Conservation (phyloP, 768 basidiomycete genomes). For the Lyophyllum shimeji region DNA sequence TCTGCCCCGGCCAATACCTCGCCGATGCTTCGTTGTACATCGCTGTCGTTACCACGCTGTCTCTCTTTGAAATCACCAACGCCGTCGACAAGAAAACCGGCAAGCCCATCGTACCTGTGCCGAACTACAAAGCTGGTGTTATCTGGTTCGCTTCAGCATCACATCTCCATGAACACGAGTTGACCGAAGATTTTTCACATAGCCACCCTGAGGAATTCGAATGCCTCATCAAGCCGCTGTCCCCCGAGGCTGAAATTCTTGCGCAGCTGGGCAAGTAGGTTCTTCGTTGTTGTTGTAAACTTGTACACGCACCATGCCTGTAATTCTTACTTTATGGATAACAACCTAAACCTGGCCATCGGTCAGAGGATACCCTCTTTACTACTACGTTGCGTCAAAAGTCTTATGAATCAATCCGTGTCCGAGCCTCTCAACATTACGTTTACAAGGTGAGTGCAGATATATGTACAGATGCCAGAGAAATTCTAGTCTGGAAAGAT, state of each 20-base stretch:
- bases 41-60: conserved; percentile 5
- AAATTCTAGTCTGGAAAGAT: neutral
- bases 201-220: conserved; percentile 9
- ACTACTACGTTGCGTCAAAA: neutral
- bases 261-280: conserved; percentile 6
- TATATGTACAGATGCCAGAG: no score
- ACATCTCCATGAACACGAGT: neutral
- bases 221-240: conserved; percentile 5
- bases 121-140: conserved; percentile 8
- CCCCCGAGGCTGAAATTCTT: conserved; percentile 3
- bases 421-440: neutral
- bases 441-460: neutral
- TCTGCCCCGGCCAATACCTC: conserved; percentile 18
- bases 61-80: conserved; percentile 14
- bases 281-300: neutral
- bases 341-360: neutral
- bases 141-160: neutral
- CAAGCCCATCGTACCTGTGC: conserved; percentile 5
- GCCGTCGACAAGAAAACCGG: conserved; percentile 6
- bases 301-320: neutral
- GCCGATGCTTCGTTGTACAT: conserved; percentile 10
- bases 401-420: neutral
- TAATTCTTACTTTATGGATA: neutral
- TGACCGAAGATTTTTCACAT: neutral
- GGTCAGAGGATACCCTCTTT: neutral